A percentile compares a stretch with the other conserved stretches of the same genome.
Conservation (phyloP, 2,329 filamentous ascomycete genomes). For the Sordariomycetes sp. region DNA sequence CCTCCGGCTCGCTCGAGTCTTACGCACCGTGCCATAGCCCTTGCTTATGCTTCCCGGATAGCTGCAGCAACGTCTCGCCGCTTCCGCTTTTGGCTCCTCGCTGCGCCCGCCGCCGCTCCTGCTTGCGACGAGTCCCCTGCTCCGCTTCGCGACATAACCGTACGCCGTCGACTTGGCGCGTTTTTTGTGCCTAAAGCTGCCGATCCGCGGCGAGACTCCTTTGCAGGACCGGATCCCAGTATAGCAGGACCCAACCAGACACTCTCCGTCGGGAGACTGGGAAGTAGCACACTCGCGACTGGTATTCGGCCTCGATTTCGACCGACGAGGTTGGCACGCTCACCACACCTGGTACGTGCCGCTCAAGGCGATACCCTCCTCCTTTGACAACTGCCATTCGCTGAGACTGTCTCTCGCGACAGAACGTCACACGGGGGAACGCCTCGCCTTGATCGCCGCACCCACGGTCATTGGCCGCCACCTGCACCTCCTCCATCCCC, state of each 20-base stretch:
- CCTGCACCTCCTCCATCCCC: neutral
- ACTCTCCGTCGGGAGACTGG: neutral
- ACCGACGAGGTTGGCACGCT: neutral
- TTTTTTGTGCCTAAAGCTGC: neutral
- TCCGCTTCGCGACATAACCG: neutral
- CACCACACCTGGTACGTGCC: neutral
- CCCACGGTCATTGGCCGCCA: neutral
- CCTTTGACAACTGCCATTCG: neutral
- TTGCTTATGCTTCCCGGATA: slow-evolving; percentile 11
- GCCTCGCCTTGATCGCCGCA: neutral
- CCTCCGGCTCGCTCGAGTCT: neutral
- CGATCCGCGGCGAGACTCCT: neutral
- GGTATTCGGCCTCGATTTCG: neutral
- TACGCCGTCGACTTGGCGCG: neutral
- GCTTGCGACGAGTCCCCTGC: neutral
- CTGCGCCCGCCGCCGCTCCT: neutral
- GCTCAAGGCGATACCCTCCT: neutral
- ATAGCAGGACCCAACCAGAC: neutral
- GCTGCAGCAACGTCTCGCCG: slow-evolving; percentile 8
- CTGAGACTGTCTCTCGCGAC: neutral
- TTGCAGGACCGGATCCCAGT: neutral
- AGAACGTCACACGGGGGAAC: neutral
- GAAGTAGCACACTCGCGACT: neutral
- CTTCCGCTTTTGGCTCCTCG: neutral
- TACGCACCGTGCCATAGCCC: slow-evolving; percentile 1